Evolutionary conservation across 768 basidiomycete species (phyloP).

Genomic region (Mycena sanguinolenta): DNA sequence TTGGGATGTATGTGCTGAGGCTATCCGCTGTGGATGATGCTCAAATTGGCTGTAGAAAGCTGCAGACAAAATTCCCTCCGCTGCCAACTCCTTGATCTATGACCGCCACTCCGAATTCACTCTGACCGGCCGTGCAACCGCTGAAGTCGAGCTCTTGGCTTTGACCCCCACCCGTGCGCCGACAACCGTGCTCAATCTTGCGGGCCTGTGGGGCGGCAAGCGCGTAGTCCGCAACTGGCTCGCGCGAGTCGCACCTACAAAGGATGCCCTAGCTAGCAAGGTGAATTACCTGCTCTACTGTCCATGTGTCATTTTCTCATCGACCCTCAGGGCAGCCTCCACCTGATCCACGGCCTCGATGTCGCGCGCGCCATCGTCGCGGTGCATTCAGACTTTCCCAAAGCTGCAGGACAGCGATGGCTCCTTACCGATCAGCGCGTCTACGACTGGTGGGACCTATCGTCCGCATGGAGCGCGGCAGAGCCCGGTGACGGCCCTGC

Average conservation of each 20-base stretch:
- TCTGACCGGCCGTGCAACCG: conserved; percentile 58
- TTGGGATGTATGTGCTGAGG: conserved; percentile 66
- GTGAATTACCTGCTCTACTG: conserved; percentile 45
- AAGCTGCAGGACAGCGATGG: conserved; percentile 67
- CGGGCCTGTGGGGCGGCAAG: conserved; percentile 73
- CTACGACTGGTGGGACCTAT: conserved; percentile 80
- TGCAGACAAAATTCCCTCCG: conserved; percentile 2
- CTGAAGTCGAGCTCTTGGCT: conserved; percentile 68
- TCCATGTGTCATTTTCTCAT: not conserved
- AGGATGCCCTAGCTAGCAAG: conserved; percentile 65
- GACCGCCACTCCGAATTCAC: conserved; percentile 65
- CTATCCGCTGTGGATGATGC: not conserved
- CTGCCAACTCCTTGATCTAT: conserved; percentile 48
- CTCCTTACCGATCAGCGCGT: conserved; percentile 66
- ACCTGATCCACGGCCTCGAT: conserved; percentile 74
- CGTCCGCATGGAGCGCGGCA: conserved; percentile 63
- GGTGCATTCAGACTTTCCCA: conserved; percentile 59
- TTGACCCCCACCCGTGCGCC: conserved; percentile 51
- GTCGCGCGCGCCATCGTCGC: conserved; percentile 71
- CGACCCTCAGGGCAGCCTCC: conserved; percentile 62
- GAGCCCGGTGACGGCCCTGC: not conserved
- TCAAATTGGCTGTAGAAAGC: conserved; percentile 9
- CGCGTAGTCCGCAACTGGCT: conserved; percentile 67
- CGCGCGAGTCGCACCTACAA: conserved; percentile 64
- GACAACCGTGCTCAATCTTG: conserved; percentile 71